These are phyloP conservation scores for Arthrobotrys megalospora DNA, from an alignment of 2,329 filamentous ascomycete species.

Conservation along the genomic window DNA sequence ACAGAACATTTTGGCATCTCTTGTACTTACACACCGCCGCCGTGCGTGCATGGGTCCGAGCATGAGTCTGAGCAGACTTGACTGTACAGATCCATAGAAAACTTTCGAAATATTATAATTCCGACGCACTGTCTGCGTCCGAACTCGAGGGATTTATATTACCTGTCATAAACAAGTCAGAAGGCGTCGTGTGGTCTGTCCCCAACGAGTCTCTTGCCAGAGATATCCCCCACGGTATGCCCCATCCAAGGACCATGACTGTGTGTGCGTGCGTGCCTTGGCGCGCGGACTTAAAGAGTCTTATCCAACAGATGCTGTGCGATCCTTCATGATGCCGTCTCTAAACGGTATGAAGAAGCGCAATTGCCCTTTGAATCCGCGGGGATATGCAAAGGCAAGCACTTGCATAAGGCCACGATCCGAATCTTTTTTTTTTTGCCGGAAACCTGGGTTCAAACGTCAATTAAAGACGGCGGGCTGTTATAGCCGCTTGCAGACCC, in stretches of 20 bases:
- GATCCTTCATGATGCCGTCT: constrained; percentile 1
- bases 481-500: constrained; percentile 27
- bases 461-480: neutral
- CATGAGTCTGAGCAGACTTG: neutral
- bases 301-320: neutral
- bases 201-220: neutral
- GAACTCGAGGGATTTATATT: constrained; percentile 13
- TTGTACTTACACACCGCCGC: neutral
- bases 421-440: constrained; percentile 21
- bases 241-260: neutral
- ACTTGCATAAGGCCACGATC: constrained; percentile 14
- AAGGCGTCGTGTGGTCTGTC: constrained; percentile 4
- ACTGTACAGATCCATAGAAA: neutral
- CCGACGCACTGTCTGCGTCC: constrained; percentile 5
- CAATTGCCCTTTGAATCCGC: neutral
- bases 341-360: constrained; percentile 38
- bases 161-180: neutral
- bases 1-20: constrained; percentile 13
- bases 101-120: neutral
- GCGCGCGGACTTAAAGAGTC: constrained; percentile 12
- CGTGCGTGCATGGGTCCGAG: neutral
- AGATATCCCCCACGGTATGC: constrained; percentile 24
- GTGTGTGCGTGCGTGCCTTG: constrained; percentile 19
- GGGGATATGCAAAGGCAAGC: constrained; percentile 11
- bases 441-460: neutral